phyloP scores from a whole-genome alignment of 345 rosid genomes.

The Toxicodendron radicans region DNA sequence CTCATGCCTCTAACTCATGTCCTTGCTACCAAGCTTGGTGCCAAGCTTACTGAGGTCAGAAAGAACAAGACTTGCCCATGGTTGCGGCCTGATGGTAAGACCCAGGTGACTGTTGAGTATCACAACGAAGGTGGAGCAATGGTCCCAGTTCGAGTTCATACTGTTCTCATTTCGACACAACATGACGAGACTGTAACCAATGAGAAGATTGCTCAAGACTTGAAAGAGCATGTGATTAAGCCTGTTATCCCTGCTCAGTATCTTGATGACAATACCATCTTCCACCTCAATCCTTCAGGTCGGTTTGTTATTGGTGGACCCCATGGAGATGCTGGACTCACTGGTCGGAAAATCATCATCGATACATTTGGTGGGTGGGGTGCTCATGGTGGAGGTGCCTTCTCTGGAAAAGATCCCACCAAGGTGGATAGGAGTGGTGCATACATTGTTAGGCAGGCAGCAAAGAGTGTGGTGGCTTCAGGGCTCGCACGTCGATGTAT shows the following conservation, averaged over 20 bases:
- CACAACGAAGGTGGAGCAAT: conserved; percentile 65
- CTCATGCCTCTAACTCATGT: conserved; percentile 81
- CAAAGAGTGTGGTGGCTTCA: conserved; percentile 73
- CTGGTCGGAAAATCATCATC: conserved; percentile 75
- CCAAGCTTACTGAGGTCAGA: conserved; percentile 79
- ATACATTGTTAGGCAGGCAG: conserved; percentile 73
- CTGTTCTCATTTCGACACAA: conserved; percentile 76
- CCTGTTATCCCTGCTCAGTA: conserved; percentile 74
- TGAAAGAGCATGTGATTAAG: conserved; percentile 73
- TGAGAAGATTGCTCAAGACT: conserved; percentile 62
- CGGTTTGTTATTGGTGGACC: conserved; percentile 84
- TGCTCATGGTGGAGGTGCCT: conserved; percentile 66
- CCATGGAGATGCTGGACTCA: conserved; percentile 84
- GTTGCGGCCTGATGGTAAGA: conserved; percentile 87
- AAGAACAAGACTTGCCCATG: conserved; percentile 75
- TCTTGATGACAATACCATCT: conserved; percentile 73
- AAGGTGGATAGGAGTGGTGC: conserved; percentile 85
- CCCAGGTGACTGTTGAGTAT: conserved; percentile 80
- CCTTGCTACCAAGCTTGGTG: conserved; percentile 81
- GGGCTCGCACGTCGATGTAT: conserved; percentile 77
- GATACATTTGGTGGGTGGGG: conserved; percentile 72
- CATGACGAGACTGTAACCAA: conserved; percentile 82
- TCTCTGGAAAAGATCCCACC: conserved; percentile 69
- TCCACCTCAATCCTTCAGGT: conserved; percentile 80
- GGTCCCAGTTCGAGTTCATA: conserved; percentile 73